Percentiles rank a stretch among this genome's conserved stretches.
Conservation (phyloP, 345 rosid species). For the Cardamine resedifolia region DNA sequence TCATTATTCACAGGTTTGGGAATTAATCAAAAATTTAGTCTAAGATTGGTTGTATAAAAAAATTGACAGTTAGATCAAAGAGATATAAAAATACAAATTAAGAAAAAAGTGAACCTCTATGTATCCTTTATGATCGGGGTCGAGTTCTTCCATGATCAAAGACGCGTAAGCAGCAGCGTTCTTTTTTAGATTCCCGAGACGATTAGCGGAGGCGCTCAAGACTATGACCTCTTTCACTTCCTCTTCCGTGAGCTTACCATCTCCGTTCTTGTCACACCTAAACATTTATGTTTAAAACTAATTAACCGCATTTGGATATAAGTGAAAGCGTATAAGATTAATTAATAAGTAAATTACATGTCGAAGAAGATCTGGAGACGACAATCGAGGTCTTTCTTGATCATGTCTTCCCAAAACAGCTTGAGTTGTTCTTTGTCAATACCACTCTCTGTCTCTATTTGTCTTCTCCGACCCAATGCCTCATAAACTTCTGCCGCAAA, state of each 20-base stretch:
- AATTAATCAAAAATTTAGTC: not conserved
- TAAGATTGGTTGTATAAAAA: not conserved
- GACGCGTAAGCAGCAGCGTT: slow-evolving; percentile 69
- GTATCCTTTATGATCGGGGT: slow-evolving; percentile 85
- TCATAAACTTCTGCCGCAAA: slow-evolving; percentile 79
- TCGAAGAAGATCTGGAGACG: slow-evolving; percentile 93
- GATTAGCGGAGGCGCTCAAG: slow-evolving; percentile 86
- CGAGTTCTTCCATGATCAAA: slow-evolving; percentile 97
- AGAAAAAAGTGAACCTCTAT: slow-evolving; percentile 59
- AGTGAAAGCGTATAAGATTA: not conserved
- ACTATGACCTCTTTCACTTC: slow-evolving; percentile 90
- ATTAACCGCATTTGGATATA: not conserved
- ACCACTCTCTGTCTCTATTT: slow-evolving; percentile 51
- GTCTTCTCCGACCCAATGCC: slow-evolving; percentile 71
- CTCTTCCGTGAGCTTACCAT: slow-evolving; percentile 80
- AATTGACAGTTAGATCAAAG: not conserved
- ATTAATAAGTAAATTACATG: slow-evolving; percentile 49
- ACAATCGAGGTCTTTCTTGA: slow-evolving; percentile 67
- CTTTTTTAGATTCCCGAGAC: slow-evolving; percentile 69
- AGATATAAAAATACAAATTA: not conserved
- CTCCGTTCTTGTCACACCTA: slow-evolving; percentile 98
- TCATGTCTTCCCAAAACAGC: slow-evolving; percentile 90
- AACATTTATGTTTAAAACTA: not conserved
- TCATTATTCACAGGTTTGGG: not conserved
- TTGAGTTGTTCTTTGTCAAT: slow-evolving; percentile 62